Conservation (phyloP, 1,284 basidiomycete genomes). For the Microstroma glucosiphilum region DNA sequence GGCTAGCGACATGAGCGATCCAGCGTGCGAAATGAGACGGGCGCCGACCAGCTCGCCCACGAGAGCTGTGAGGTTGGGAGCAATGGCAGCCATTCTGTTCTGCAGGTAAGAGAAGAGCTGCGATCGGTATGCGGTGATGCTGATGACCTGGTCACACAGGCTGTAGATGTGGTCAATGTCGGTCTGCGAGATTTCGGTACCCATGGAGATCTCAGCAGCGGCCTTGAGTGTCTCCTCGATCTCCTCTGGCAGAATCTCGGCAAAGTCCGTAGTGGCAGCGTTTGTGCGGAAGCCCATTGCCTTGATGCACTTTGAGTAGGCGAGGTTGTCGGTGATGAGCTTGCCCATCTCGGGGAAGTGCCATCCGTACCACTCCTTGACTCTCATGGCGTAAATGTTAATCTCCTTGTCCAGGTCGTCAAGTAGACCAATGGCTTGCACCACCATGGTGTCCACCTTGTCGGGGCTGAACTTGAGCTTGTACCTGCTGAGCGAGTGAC, state of each 20-base stretch:
- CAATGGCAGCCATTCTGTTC: constrained; percentile 95
- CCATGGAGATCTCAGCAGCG: constrained; percentile 91
- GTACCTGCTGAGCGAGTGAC: constrained; percentile 93
- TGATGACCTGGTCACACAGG: constrained; percentile 93
- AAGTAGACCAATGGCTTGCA: constrained; percentile 95
- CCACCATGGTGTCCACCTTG: constrained; percentile 99
- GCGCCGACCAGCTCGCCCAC: constrained; percentile 96
- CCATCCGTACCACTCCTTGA: constrained; percentile 99
- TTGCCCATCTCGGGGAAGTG: constrained; percentile 99
- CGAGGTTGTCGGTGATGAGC: constrained; percentile 92
- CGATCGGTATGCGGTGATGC: constrained; percentile 85
- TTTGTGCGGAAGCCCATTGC: constrained; percentile 66
- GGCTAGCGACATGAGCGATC: constrained; percentile 83
- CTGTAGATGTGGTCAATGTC: constrained; percentile 92
- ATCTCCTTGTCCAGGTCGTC: constrained; percentile 99
- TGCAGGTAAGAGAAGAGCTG: constrained; percentile 90
- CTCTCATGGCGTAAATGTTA: constrained; percentile 98
- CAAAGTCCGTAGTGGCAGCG: constrained; percentile 75
- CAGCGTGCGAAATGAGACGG: constrained; percentile 90
- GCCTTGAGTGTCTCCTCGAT: constrained; percentile 83
- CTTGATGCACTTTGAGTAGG: constrained; percentile 70
- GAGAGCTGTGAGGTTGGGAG: constrained; percentile 89
- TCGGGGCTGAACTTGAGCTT: constrained; percentile 99
- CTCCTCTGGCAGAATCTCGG: constrained; percentile 76
- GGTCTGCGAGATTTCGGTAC: constrained; percentile 92